Evolutionary conservation across 352 stramenopile species (phyloP), one percentile per base, ranked within the genome.

Genomic region (Phytopythium kandeliae): DNA sequence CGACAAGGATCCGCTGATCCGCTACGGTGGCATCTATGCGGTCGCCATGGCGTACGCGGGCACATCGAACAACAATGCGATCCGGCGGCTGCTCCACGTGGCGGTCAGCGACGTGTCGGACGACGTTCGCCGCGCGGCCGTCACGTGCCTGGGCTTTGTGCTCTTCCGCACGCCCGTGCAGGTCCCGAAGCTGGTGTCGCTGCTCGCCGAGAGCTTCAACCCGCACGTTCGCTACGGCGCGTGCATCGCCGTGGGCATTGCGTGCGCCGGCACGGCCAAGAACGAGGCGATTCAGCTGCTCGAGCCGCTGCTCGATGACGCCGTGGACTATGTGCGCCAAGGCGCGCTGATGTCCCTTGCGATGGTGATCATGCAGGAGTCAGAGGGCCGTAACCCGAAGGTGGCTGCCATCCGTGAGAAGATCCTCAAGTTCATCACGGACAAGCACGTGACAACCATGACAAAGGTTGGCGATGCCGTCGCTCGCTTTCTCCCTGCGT

Each of bases 301-400:
- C 19, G 92, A 99, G 65, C 96, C 97, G 13, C 96, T 99, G 64
- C 74, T 99, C 26, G 96, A 99, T 26, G 97, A 99, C 50, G 90
- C 97, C 43, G 96, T 98, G 3, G 97, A 99, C 65, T 99, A 98
- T 60, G 97, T 99, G 30, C 87, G 96, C 42, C 97, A 99, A 72
- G 97, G 97, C 54, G 97, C 97, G 11, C 74, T 99, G 17, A 78
- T 99, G 48, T 90, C 96, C 19, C 89, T 97, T 24, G 85, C 96
- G 19, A 98, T 99, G 92, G 96, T 99, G 59, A 89, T 99, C 55
- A 99, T 99, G 96, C 96, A 99, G 75, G 92, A 98, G 63, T 97
- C 84, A 41, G 82, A 92, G 55, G 85, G 81, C 22, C 76, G 79
- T 36, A 91, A 91, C 63, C 69, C 78, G 37, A 95, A 92, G 68